phyloP scores from a whole-genome alignment of 306 rosid species.

The Cucurbita argyrosperma region DNA sequence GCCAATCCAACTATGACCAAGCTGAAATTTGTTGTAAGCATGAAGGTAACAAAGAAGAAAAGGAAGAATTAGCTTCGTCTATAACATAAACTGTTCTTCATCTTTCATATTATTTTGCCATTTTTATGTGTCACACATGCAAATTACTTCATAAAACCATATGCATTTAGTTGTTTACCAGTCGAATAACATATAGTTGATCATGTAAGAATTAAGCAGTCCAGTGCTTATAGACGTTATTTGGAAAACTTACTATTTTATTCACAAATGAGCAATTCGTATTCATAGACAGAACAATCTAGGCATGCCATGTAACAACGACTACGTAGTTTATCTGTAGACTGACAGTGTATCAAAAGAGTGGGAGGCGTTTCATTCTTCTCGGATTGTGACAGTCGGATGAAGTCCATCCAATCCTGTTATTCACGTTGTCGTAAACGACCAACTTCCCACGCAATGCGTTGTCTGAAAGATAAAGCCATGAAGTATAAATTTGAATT shows the following conservation, averaged over 20 bases:
- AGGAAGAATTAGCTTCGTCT: background rate
- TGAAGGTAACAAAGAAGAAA: background rate
- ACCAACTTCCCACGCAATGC: slow-evolving; percentile 58
- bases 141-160: background rate
- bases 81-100: background rate
- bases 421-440: slow-evolving; percentile 60
- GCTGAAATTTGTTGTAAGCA: background rate
- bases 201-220: background rate
- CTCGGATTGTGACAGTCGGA: slow-evolving; percentile 36
- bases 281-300: background rate
- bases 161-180: background rate
- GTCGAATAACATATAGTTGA: background rate
- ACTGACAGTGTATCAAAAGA: slow-evolving; percentile 5
- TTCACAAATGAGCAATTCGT: background rate
- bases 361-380: slow-evolving; percentile 21
- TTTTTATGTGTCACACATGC: background rate
- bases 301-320: background rate
- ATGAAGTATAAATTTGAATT: background rate
- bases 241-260: background rate
- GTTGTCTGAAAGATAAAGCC: slow-evolving; percentile 31
- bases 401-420: slow-evolving; percentile 53
- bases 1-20: slow-evolving; percentile 2
- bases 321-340: background rate
- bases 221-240: background rate
- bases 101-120: background rate